phyloP scores from a whole-genome alignment of 345 rosid genomes.

The Cardamine resedifolia region DNA sequence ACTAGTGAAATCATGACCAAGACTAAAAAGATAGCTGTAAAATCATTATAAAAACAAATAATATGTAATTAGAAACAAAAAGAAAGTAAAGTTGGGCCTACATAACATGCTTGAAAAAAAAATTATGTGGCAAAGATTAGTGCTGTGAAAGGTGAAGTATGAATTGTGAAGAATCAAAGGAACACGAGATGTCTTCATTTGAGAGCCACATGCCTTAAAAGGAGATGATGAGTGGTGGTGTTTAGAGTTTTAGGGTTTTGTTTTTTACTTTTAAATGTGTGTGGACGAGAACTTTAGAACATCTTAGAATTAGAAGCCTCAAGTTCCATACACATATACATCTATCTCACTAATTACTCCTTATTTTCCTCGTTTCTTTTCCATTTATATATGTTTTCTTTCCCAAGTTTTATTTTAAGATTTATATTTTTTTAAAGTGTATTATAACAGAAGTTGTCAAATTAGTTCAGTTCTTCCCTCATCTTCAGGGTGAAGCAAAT shows the following conservation, averaged over 20 bases:
- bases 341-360: not conserved
- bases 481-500: not conserved
- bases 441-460: not conserved
- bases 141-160: slow-evolving; percentile 11
- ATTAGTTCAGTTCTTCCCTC: not conserved
- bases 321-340: not conserved
- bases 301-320: slow-evolving; percentile 12
- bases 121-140: slow-evolving; percentile 24
- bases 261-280: slow-evolving; percentile 11
- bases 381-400: not conserved
- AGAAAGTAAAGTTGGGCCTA: not conserved
- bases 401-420: not conserved
- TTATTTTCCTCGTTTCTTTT: not conserved
- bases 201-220: slow-evolving; percentile 28
- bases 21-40: not conserved
- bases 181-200: slow-evolving; percentile 35
- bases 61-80: not conserved
- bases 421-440: no score
- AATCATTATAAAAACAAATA: not conserved
- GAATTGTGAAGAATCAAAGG: slow-evolving; percentile 17
- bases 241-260: not conserved
- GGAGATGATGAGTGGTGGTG: slow-evolving; percentile 2
- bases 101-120: not conserved
- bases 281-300: slow-evolving; percentile 21
- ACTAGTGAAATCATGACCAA: not conserved